Evolutionary conservation across 2,329 filamentous ascomycete species (phyloP).

Genomic region (Exophiala spinifera): DNA sequence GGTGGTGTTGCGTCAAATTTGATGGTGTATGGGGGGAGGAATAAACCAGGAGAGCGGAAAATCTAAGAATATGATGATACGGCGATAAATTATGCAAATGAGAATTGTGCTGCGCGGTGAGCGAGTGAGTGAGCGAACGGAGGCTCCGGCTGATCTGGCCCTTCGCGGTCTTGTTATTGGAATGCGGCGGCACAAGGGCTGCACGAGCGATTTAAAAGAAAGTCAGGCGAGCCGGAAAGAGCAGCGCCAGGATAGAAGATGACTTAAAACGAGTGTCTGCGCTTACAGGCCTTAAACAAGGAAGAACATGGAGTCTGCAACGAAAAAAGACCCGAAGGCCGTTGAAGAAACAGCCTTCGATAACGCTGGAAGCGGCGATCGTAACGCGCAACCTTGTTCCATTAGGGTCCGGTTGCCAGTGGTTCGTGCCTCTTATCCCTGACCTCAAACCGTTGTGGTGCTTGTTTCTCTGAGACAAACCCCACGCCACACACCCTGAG

Average conservation of each 20-base stretch:
- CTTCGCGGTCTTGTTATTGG: slow-evolving; percentile 10
- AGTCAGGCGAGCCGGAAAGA: slow-evolving; percentile 12
- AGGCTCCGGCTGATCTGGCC: slow-evolving; percentile 15
- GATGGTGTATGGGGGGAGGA: not conserved
- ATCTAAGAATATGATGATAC: not conserved
- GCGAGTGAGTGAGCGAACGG: slow-evolving; percentile 12
- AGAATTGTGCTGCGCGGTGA: not conserved
- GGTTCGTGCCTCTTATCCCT: slow-evolving; percentile 14
- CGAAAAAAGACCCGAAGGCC: slow-evolving; percentile 1
- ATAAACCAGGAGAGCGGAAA: not conserved
- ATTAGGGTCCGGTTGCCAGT: slow-evolving; percentile 6
- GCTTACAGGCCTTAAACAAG: slow-evolving; percentile 11
- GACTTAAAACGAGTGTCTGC: slow-evolving; percentile 23
- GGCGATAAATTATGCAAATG: not conserved
- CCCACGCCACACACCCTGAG: not conserved
- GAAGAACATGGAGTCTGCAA: slow-evolving; percentile 5
- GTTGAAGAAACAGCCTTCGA: slow-evolving; percentile 4
- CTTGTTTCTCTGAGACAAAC: slow-evolving; percentile 17
- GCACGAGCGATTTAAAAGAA: slow-evolving; percentile 10
- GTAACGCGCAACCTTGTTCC: slow-evolving; percentile 11
- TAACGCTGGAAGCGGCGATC: slow-evolving; percentile 9
- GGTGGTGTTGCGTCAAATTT: not conserved
- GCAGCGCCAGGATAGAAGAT: slow-evolving; percentile 11
- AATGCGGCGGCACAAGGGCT: slow-evolving; percentile 18
- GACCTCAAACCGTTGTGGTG: slow-evolving; percentile 21